Base-by-base conservation (phyloP, 2,329 filamentous ascomycete genomes). In the Rutstroemia sp. region DNA sequence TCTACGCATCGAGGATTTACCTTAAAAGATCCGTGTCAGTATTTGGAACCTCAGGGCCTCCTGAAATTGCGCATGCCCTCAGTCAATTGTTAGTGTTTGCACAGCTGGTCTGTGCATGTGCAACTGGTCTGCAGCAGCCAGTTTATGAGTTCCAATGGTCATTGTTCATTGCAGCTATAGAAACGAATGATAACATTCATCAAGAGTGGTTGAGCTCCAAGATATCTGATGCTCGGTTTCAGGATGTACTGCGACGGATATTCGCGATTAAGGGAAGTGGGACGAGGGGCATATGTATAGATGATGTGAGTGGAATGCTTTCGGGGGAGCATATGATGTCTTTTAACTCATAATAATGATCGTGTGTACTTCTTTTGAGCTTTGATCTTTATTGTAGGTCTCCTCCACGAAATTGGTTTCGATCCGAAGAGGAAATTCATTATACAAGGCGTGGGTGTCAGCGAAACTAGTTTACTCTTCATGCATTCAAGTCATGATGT, bases 91-190 rank as follows among this genome's bases (percentile, higher is more conserved):
- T 57, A 12, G 30, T 44, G 1, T 57, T 50, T 27, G 55, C 50
- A 6, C 41, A 52, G 23, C 48, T 53, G 7, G 34, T 57, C 30
- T 57, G 51, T 39, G 34, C 34, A 19, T 57, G 51, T 44, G 34
- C 34, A 19, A 41, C n/a, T 5, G 55, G 50, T 10, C 27, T 34
- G 6, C 30, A 51, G 16, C 57, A 59, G 14, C 55, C 50, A 1
- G 57, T 59, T 1, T 59, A 57, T 37, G 57, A 59, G 34, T 60
- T 60, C 30, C 60, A 60, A 48, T 61, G 60, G 60, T 55, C 58
- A 17, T 27, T 61, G 14, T 60, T 61, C 25, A 57, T 58, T 48
- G 56, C 58, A n/a, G 53, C 48, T 3, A 17, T 61, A 14, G 60
- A 61, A 39, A 61, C 58, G 14, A 53, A 51, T 19, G 58, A 60